These are phyloP conservation scores for Puccinia polysora DNA, from an alignment of 1,284 basidiomycete species.

Conservation along the genomic window DNA sequence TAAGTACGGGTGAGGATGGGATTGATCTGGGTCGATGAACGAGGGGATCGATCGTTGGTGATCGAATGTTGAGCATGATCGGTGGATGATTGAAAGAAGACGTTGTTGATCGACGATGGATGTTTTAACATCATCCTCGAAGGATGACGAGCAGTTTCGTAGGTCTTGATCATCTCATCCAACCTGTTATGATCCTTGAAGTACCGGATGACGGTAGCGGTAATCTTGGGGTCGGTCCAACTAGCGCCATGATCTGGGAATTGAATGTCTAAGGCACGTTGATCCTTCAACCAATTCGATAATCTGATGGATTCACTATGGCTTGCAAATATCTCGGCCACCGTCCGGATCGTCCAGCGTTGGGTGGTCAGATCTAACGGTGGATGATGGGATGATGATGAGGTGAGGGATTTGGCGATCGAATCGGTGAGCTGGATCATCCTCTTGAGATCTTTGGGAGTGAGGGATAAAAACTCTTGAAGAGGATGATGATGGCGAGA, in stretches of 20 bases:
- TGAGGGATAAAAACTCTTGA: slow-evolving; percentile 9
- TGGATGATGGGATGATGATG: no score
- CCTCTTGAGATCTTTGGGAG: slow-evolving; percentile 23
- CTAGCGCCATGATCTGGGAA: slow-evolving; percentile 36
- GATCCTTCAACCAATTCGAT: slow-evolving; percentile 17
- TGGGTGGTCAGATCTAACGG: slow-evolving; percentile 10
- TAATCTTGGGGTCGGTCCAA: slow-evolving; percentile 39
- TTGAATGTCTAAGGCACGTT: slow-evolving; percentile 10
- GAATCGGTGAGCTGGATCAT: slow-evolving; percentile 19
- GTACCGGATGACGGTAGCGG: slow-evolving; percentile 24
- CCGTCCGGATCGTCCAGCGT: slow-evolving; percentile 9
- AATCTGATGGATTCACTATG: background rate
- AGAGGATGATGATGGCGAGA: background rate
- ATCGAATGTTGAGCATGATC: no score
- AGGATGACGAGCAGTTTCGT: slow-evolving; percentile 35
- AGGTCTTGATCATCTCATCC: slow-evolving; percentile 25
- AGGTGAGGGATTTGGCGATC: background rate
- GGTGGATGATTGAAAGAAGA: no score
- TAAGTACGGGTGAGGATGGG: slow-evolving; percentile 33
- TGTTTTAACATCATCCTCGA: slow-evolving; percentile 22
- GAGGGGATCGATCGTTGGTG: no score
- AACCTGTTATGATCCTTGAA: slow-evolving; percentile 25
- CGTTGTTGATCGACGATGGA: no score
- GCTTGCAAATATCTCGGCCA: slow-evolving; percentile 25
- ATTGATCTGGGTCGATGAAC: no score